phyloP scores from a whole-genome alignment of 1,284 basidiomycete species.

The Gomphus bonarii region DNA sequence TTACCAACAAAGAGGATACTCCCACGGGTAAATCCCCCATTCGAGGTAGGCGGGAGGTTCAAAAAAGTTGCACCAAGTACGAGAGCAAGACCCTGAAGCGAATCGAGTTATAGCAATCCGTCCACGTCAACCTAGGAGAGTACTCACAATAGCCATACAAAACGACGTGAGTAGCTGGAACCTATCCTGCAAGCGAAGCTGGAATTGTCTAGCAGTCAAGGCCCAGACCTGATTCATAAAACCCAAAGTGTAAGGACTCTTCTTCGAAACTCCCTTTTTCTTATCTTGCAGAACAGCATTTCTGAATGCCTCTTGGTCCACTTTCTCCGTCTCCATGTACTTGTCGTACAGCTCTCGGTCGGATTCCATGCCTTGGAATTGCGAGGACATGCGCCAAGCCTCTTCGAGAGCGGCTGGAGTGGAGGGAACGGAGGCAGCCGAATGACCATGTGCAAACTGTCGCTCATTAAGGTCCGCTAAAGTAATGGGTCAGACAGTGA shows the following conservation, averaged over 20 bases:
- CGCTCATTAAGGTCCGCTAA: slow-evolving; percentile 72
- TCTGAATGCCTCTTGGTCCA: slow-evolving; percentile 67
- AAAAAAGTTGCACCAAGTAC: slow-evolving; percentile 72
- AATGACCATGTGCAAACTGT: slow-evolving; percentile 66
- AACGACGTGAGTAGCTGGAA: slow-evolving; percentile 75
- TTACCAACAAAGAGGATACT: slow-evolving; percentile 61
- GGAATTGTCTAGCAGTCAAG: slow-evolving; percentile 67
- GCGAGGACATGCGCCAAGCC: slow-evolving; percentile 52
- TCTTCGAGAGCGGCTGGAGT: slow-evolving; percentile 64
- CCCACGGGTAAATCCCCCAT: slow-evolving; percentile 81
- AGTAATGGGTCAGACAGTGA: slow-evolving; percentile 10
- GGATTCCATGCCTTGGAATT: slow-evolving; percentile 36
- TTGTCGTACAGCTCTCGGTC: slow-evolving; percentile 55
- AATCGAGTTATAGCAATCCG: slow-evolving; percentile 16
- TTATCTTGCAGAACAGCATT: slow-evolving; percentile 71
- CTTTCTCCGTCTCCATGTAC: slow-evolving; percentile 47
- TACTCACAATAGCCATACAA: slow-evolving; percentile 39
- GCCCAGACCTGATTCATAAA: slow-evolving; percentile 68
- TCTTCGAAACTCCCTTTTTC: slow-evolving; percentile 73
- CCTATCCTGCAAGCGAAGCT: slow-evolving; percentile 69
- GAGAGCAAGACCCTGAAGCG: slow-evolving; percentile 43
- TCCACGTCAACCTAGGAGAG: slow-evolving; percentile 7
- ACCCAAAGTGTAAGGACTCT: slow-evolving; percentile 81
- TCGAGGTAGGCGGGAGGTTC: slow-evolving; percentile 60
- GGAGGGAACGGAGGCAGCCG: slow-evolving; percentile 56